phyloP scores from a whole-genome alignment of 2,329 filamentous ascomycete genomes.

The Diaporthe citriasiana region DNA sequence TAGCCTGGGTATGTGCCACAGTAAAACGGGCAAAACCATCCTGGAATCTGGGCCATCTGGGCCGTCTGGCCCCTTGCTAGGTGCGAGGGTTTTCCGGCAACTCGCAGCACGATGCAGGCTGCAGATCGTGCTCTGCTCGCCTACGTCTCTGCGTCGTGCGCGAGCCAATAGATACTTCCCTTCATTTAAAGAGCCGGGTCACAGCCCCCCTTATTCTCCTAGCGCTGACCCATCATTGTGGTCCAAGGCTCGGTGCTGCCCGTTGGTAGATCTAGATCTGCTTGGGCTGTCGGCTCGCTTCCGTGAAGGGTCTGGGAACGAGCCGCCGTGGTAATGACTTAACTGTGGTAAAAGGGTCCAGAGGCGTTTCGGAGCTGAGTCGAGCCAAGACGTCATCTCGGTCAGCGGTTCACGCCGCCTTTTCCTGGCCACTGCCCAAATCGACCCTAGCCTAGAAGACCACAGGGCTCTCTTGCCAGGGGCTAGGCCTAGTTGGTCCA shows the following conservation, averaged over 20 bases:
- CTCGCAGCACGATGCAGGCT: conserved; percentile 15
- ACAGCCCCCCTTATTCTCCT: conserved; percentile 19
- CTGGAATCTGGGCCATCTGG: not conserved
- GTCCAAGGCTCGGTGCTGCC: conserved; percentile 11
- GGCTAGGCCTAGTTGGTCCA: not conserved
- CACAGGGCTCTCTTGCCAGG: not conserved
- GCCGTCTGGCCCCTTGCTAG: not conserved
- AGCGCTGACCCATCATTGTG: conserved; percentile 18
- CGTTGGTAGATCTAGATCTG: conserved; percentile 12
- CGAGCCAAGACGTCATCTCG: conserved; percentile 21
- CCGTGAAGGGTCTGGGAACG: conserved; percentile 12
- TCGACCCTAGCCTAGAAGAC: not conserved
- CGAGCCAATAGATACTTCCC: not conserved
- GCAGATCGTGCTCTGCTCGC: conserved; percentile 25
- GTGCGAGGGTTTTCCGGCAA: not conserved
- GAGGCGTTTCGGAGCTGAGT: conserved; percentile 29
- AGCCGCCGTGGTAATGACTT: conserved; percentile 21
- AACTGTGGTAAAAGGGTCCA: conserved; percentile 8
- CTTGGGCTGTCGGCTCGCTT: conserved; percentile 2
- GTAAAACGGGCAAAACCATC: no score
- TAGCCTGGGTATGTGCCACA: no score
- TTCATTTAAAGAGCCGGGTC: conserved; percentile 7
- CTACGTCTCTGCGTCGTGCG: not conserved
- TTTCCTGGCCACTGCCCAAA: not conserved
- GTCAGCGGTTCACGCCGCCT: conserved; percentile 1